A percentile compares a stretch with the other conserved stretches of the same genome.
phyloP scores from a whole-genome alignment of 2,329 filamentous ascomycete genomes.

The Raffaelea arxii region DNA sequence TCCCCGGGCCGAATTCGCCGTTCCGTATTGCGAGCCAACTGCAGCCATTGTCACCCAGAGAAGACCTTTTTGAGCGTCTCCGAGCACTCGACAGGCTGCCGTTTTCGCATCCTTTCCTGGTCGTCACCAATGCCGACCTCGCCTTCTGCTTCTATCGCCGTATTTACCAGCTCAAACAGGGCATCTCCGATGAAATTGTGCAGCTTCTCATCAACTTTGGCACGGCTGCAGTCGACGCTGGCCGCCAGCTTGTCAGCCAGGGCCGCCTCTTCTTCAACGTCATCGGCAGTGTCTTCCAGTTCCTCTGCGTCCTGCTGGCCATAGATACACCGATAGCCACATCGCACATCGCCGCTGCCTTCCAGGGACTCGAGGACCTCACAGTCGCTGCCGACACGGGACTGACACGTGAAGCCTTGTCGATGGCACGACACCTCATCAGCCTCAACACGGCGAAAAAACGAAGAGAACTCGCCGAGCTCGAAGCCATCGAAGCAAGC shows the following conservation, averaged over 20 bases:
- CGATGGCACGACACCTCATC: not conserved
- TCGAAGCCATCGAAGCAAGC: not conserved
- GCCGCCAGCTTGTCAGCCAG: not conserved
- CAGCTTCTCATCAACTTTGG: not conserved
- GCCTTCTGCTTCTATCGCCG: slow-evolving; percentile 1
- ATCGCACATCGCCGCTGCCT: not conserved
- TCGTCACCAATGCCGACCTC: not conserved
- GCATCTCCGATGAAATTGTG: not conserved
- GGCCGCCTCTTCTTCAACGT: not conserved
- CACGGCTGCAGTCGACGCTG: not conserved
- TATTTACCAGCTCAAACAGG: slow-evolving; percentile 1
- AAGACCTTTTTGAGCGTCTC: slow-evolving; percentile 1
- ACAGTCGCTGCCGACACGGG: not conserved
- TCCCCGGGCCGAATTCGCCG: not conserved
- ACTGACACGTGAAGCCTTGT: slow-evolving; percentile 1
- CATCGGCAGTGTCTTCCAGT: not conserved
- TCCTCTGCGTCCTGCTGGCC: not conserved
- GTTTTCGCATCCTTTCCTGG: not conserved
- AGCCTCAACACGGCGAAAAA: not conserved
- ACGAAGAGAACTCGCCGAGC: not conserved
- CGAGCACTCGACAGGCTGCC: not conserved
- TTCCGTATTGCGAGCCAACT: not conserved
- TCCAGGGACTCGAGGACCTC: not conserved
- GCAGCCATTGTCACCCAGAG: not conserved
- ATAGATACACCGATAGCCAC: not conserved